phyloP scores from a whole-genome alignment of 208 protist species.

The Zelonia costaricensis region DNA sequence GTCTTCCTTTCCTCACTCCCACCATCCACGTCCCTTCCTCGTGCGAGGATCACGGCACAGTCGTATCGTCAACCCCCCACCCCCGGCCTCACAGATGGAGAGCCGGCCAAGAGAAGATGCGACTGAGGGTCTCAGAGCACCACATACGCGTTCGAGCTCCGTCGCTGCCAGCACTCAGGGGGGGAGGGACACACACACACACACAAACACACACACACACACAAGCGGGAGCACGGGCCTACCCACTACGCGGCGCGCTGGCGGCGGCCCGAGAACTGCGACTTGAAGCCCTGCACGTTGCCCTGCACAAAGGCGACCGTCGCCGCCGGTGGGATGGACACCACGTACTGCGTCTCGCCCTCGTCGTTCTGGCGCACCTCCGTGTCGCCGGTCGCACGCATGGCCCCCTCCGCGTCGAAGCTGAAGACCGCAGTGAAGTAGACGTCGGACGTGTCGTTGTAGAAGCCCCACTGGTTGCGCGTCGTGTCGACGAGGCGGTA shows the following conservation, averaged over 20 bases:
- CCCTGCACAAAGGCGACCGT: constrained; percentile 59
- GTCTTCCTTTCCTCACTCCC: too few relatives aligned
- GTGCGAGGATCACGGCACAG: too few relatives aligned
- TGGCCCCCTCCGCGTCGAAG: constrained; percentile 17
- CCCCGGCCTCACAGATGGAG: too few relatives aligned
- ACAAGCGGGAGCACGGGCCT: neutral
- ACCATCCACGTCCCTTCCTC: too few relatives aligned
- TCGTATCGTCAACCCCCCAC: too few relatives aligned
- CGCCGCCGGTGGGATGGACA: constrained; percentile 34
- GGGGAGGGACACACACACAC: neutral
- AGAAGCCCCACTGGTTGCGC: constrained; percentile 53
- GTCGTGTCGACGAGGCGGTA: constrained; percentile 68
- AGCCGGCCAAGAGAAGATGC: too few relatives aligned
- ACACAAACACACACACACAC: neutral
- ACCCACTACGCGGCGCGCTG: neutral
- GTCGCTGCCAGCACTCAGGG: neutral
- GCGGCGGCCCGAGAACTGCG: constrained; percentile 28
- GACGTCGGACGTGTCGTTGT: constrained; percentile 50
- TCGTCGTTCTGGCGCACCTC: constrained; percentile 36
- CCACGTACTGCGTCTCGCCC: constrained; percentile 23
- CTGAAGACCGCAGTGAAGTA: constrained; percentile 17
- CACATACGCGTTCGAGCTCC: too few relatives aligned
- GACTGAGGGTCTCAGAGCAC: too few relatives aligned
- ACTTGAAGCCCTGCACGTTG: constrained; percentile 45
- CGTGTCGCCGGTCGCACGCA: constrained; percentile 8